Percentiles rank a stretch among this genome's conserved stretches.
phyloP scores from a whole-genome alignment of 495 filamentous ascomycete genomes.

The Physcia stellaris region DNA sequence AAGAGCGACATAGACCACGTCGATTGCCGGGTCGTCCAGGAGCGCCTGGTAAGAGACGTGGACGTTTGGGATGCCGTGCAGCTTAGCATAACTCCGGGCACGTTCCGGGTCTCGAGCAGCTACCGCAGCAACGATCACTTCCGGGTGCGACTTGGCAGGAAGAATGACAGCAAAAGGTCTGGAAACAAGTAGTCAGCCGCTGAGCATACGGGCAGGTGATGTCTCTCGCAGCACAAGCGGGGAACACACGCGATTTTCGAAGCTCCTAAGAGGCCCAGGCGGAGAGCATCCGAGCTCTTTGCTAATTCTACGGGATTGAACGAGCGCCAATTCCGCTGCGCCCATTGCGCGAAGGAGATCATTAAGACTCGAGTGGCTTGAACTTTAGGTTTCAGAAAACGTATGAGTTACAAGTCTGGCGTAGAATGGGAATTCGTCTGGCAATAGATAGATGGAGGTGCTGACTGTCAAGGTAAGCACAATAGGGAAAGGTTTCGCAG shows the following conservation, averaged over 20 bases:
- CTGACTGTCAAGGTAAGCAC: too few species aligned
- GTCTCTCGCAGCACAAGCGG: too few species aligned
- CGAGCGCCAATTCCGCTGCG: too few species aligned
- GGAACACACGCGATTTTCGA: background rate
- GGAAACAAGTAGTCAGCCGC: too few species aligned
- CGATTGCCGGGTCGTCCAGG: slow-evolving; percentile 25
- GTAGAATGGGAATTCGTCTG: too few species aligned
- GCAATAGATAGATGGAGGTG: too few species aligned
- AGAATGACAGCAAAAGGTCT: slow-evolving; percentile 37
- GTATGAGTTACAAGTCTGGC: too few species aligned
- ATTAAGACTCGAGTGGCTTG: too few species aligned
- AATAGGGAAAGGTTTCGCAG: too few species aligned
- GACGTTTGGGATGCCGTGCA: slow-evolving; percentile 41
- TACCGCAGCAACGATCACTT: slow-evolving; percentile 43
- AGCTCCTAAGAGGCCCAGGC: background rate
- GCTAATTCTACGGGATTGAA: background rate
- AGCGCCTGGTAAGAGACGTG: slow-evolving; percentile 33
- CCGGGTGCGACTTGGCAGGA: slow-evolving; percentile 45
- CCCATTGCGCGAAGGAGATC: too few species aligned
- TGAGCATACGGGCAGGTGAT: too few species aligned
- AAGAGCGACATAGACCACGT: slow-evolving; percentile 35
- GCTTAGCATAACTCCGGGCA: slow-evolving; percentile 42
- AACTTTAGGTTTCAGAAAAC: too few species aligned
- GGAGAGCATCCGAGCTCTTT: background rate
- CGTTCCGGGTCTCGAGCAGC: slow-evolving; percentile 40